A percentile compares a stretch with the other conserved stretches of the same genome.
Conservation (phyloP, 1,139 yeast genomes). For the Protomyces macrosporus region DNA sequence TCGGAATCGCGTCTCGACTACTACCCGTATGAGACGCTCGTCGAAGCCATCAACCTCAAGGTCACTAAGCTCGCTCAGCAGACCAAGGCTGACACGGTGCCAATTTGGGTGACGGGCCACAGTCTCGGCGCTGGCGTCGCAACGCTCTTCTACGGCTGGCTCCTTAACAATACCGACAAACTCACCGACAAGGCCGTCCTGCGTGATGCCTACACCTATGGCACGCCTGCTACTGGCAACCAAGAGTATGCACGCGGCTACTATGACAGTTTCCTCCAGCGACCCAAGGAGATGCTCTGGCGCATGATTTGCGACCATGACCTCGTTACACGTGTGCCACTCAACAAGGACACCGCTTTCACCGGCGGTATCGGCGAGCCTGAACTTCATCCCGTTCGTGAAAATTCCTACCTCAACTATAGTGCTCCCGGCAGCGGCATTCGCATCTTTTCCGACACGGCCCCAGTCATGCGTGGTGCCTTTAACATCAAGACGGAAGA, state of each 20-base stretch:
- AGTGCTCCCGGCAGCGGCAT: background rate
- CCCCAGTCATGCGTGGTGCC: background rate
- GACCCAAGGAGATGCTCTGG: background rate
- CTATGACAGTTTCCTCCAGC: background rate
- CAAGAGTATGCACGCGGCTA: slow-evolving; percentile 6
- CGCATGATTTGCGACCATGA: slow-evolving; percentile 19
- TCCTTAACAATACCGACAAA: background rate
- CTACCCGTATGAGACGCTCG: slow-evolving; percentile 7
- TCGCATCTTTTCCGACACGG: background rate
- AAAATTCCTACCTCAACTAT: background rate
- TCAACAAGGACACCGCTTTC: background rate
- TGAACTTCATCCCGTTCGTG: background rate
- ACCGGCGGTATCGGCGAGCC: background rate
- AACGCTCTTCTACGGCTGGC: slow-evolving; percentile 4
- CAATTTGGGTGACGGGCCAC: slow-evolving; percentile 23
- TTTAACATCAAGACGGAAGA: background rate
- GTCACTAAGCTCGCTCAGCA: background rate
- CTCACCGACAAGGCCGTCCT: background rate
- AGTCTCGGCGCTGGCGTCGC: slow-evolving; percentile 25
- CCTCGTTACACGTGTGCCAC: slow-evolving; percentile 18
- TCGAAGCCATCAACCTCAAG: slow-evolving; percentile 8
- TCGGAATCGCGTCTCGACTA: background rate
- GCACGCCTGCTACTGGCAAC: slow-evolving; percentile 17
- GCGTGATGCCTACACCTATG: slow-evolving; percentile 11
- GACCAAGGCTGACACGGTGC: background rate